These are phyloP conservation scores for Coniochaeta pulveracea DNA, from an alignment of 2,329 filamentous ascomycete species.

Conservation along the genomic window DNA sequence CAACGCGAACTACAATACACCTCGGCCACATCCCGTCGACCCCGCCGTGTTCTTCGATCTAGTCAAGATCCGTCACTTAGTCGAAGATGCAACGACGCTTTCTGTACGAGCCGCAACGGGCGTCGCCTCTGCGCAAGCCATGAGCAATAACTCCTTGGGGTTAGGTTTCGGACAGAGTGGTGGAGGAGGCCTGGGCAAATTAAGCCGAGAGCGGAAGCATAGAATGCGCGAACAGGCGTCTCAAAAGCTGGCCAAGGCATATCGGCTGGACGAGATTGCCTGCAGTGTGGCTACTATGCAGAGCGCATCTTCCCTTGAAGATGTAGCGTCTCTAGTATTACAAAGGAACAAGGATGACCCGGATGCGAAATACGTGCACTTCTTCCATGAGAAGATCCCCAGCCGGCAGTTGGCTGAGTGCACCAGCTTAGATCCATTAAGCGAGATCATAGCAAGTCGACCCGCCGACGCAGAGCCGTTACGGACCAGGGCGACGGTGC, in stretches of 20 bases:
- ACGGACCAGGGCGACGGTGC: slow-evolving; percentile 63
- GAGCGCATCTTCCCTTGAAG: slow-evolving; percentile 63
- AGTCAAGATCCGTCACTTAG: slow-evolving; percentile 67
- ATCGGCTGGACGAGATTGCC: slow-evolving; percentile 72
- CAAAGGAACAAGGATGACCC: slow-evolving; percentile 55
- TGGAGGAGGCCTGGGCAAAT: slow-evolving; percentile 45
- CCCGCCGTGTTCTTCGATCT: slow-evolving; percentile 75
- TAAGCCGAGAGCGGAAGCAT: slow-evolving; percentile 67
- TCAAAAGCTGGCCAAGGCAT: slow-evolving; percentile 65
- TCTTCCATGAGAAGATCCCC: slow-evolving; percentile 85
- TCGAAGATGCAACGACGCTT: slow-evolving; percentile 70
- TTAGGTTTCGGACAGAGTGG: slow-evolving; percentile 44
- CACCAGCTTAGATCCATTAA: slow-evolving; percentile 55
- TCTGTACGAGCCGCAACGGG: slow-evolving; percentile 69
- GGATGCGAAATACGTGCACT: slow-evolving; percentile 81
- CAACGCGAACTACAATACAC: slow-evolving; percentile 68
- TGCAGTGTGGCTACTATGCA: slow-evolving; percentile 79
- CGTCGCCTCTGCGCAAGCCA: slow-evolving; percentile 51
- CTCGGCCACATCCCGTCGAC: slow-evolving; percentile 66
- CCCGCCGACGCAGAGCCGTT: slow-evolving; percentile 55
- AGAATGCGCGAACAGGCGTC: slow-evolving; percentile 73
- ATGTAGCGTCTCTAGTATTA: slow-evolving; percentile 62
- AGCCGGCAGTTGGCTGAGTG: slow-evolving; percentile 61
- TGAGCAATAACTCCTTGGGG: slow-evolving; percentile 28
- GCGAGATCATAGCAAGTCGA: slow-evolving; percentile 54